phyloP scores from a whole-genome alignment of 2,329 filamentous ascomycete species.

The Pseudogymnoascus sp. region DNA sequence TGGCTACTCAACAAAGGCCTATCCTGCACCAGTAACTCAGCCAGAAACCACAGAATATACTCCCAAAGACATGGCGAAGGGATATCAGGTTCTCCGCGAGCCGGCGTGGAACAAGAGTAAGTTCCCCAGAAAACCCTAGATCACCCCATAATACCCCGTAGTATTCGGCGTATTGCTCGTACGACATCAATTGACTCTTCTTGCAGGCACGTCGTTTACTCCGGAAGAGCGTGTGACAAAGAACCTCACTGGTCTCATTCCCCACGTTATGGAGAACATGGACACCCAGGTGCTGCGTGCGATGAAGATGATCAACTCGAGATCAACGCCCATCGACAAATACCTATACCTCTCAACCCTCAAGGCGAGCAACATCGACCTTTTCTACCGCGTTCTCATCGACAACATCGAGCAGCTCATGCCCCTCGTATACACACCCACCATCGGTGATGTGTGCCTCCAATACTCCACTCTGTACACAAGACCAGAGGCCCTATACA shows the following conservation, averaged over 20 bases:
- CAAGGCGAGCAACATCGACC: conserved; percentile 67
- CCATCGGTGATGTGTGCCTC: conserved; percentile 91
- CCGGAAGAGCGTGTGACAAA: conserved; percentile 55
- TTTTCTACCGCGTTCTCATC: conserved; percentile 76
- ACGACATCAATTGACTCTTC: conserved; percentile 13
- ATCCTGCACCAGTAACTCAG: conserved; percentile 45
- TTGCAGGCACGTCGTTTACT: conserved; percentile 52
- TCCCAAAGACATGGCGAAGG: conserved; percentile 42
- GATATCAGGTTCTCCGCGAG: conserved; percentile 54
- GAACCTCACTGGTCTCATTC: conserved; percentile 59
- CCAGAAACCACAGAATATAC: conserved; percentile 46
- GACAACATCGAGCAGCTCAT: conserved; percentile 71
- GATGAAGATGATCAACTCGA: conserved; percentile 65
- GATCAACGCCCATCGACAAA: conserved; percentile 66
- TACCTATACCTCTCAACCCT: conserved; percentile 73
- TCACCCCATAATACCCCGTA: not conserved
- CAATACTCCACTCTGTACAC: conserved; percentile 96
- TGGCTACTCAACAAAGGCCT: conserved; percentile 51
- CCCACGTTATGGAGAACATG: conserved; percentile 54
- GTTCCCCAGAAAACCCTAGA: conserved; percentile 17
- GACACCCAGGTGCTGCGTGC: conserved; percentile 56
- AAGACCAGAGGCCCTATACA: conserved; percentile 88
- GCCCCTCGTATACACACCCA: conserved; percentile 79
- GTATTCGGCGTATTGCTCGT: conserved; percentile 8
- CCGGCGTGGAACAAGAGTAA: conserved; percentile 60